phyloP scores from a whole-genome alignment of 768 basidiomycete genomes.

The Lactifluus echinatus region DNA sequence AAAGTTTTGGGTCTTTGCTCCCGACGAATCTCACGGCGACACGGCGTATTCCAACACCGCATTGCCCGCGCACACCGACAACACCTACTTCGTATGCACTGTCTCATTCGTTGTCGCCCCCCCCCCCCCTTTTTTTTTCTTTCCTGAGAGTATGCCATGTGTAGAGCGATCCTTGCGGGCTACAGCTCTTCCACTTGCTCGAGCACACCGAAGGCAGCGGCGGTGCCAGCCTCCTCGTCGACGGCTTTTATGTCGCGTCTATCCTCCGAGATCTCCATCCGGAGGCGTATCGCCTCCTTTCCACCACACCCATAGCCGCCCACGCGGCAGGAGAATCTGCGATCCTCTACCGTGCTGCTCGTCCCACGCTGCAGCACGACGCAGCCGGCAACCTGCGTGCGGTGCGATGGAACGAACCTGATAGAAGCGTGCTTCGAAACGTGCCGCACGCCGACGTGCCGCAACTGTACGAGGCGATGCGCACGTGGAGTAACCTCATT shows the following conservation, averaged over 20 bases:
- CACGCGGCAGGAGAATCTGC: slow-evolving; percentile 81
- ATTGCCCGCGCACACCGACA: slow-evolving; percentile 78
- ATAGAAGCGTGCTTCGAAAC: slow-evolving; percentile 71
- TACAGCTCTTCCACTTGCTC: slow-evolving; percentile 92
- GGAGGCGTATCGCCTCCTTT: slow-evolving; percentile 57
- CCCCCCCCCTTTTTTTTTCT: too few species aligned
- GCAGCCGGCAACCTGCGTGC: slow-evolving; percentile 52
- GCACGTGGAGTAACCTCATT: slow-evolving; percentile 66
- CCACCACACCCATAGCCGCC: slow-evolving; percentile 58
- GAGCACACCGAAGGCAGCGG: slow-evolving; percentile 75
- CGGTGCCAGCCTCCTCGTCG: slow-evolving; percentile 86
- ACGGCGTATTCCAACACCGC: slow-evolving; percentile 89
- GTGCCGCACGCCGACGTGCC: slow-evolving; percentile 50
- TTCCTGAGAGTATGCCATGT: background rate
- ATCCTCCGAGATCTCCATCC: slow-evolving; percentile 68
- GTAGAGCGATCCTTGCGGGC: slow-evolving; percentile 88
- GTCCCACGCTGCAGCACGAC: slow-evolving; percentile 70
- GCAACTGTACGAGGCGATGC: slow-evolving; percentile 64
- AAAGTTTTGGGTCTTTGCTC: slow-evolving; percentile 95
- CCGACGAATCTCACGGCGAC: slow-evolving; percentile 84
- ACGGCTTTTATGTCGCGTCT: slow-evolving; percentile 88
- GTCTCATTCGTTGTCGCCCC: too few species aligned
- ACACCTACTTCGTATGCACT: slow-evolving; percentile 57
- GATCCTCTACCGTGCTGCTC: slow-evolving; percentile 47
- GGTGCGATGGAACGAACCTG: slow-evolving; percentile 93